phyloP scores from a whole-genome alignment of 2,329 filamentous ascomycete genomes.

The Trichoderma sp. region DNA sequence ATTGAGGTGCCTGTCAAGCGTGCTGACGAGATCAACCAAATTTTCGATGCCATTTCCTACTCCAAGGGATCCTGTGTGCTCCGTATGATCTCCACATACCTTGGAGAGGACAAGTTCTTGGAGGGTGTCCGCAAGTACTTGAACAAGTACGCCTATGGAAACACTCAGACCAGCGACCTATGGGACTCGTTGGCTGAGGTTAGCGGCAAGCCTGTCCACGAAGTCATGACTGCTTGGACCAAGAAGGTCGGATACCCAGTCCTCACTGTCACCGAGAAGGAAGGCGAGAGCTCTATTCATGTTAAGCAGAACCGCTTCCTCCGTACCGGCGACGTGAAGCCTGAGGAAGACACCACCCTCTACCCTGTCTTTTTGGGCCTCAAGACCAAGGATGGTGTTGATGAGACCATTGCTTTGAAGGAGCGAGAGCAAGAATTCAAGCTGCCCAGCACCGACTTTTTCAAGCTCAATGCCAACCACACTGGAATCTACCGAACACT shows the following conservation, averaged over 20 bases:
- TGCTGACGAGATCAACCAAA: slow-evolving; percentile 95
- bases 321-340: slow-evolving; percentile 86
- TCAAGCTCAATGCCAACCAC: slow-evolving; percentile 95
- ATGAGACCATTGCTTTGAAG: slow-evolving; percentile 50
- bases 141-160: slow-evolving; percentile 95
- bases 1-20: slow-evolving; percentile 96
- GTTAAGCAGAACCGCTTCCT: slow-evolving; percentile 96
- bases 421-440: slow-evolving; percentile 73
- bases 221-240: slow-evolving; percentile 94
- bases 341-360: slow-evolving; percentile 83
- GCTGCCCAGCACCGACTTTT: slow-evolving; percentile 79
- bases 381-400: slow-evolving; percentile 77
- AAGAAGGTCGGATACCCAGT: slow-evolving; percentile 95
- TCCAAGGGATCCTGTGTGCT: slow-evolving; percentile 94
- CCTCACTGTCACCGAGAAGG: slow-evolving; percentile 70
- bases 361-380: slow-evolving; percentile 89
- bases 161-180: slow-evolving; percentile 86
- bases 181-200: slow-evolving; percentile 86
- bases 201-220: slow-evolving; percentile 85
- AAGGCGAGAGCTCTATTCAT: slow-evolving; percentile 68
- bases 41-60: slow-evolving; percentile 97
- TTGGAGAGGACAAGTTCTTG: slow-evolving; percentile 90
- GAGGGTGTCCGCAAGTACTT: slow-evolving; percentile 88
- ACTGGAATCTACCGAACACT: slow-evolving; percentile 89
- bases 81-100: slow-evolving; percentile 94